A percentile compares a stretch with the other conserved stretches of the same genome.
Conservation (phyloP, 2,329 filamentous ascomycete genomes). For the Thelonectria rubi region DNA sequence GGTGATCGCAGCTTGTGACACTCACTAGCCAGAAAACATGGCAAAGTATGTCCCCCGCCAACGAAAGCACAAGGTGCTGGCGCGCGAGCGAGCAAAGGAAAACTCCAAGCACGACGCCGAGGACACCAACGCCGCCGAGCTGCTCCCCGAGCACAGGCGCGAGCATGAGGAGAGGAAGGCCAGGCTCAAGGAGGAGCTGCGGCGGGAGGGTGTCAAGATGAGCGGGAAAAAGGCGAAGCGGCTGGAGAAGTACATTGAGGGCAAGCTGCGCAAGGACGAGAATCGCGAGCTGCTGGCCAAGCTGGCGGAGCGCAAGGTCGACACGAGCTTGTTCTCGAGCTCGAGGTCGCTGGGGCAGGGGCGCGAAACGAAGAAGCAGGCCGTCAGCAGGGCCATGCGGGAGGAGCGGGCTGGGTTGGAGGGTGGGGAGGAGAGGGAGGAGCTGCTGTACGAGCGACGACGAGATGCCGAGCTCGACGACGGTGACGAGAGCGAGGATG, state of each 20-base stretch:
- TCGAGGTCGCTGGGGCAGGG: slow-evolving; percentile 78
- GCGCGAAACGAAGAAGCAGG: slow-evolving; percentile 76
- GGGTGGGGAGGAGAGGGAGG: slow-evolving; percentile 60
- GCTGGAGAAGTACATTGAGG: slow-evolving; percentile 79
- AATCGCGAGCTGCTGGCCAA: slow-evolving; percentile 85
- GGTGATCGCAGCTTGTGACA: slow-evolving; percentile 20
- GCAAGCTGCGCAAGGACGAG: slow-evolving; percentile 93
- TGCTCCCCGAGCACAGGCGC: slow-evolving; percentile 54
- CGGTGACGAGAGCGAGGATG: slow-evolving; percentile 31
- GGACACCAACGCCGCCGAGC: slow-evolving; percentile 48
- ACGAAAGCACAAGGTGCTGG: slow-evolving; percentile 74
- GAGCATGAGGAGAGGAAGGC: slow-evolving; percentile 64
- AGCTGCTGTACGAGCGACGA: slow-evolving; percentile 61
- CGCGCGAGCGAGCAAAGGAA: slow-evolving; percentile 64
- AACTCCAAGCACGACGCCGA: slow-evolving; percentile 52
- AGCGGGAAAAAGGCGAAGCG: slow-evolving; percentile 73
- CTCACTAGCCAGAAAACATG: slow-evolving; percentile 48
- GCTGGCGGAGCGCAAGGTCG: slow-evolving; percentile 79
- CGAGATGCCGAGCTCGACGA: slow-evolving; percentile 41
- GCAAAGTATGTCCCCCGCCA: slow-evolving; percentile 69
- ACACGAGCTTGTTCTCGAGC: slow-evolving; percentile 83
- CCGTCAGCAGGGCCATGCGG: slow-evolving; percentile 68
- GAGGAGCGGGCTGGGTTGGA: slow-evolving; percentile 72
- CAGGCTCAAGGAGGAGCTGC: slow-evolving; percentile 63
- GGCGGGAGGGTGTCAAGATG: slow-evolving; percentile 61